These are phyloP conservation scores for Epichloe gansuensis DNA, from an alignment of 2,329 filamentous ascomycete species.

Conservation along the genomic window DNA sequence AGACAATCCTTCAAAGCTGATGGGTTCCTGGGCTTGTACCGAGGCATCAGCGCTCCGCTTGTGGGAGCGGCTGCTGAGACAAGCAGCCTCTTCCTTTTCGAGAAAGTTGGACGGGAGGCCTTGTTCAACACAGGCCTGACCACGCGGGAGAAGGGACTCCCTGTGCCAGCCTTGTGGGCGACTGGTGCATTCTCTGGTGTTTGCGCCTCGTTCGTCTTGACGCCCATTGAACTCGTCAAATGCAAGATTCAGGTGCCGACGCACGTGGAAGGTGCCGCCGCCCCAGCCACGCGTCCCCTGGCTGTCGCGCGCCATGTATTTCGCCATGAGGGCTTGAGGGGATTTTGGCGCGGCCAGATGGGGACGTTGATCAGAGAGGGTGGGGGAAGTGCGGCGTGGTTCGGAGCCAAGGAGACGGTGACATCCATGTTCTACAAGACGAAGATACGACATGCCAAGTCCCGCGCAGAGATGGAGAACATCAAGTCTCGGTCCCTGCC, in stretches of 20 bases:
- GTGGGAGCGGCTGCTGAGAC: constrained; percentile 86
- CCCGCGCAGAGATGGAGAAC: constrained; percentile 26
- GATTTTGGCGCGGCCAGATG: constrained; percentile 92
- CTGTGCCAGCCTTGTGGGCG: constrained; percentile 60
- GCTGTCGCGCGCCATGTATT: constrained; percentile 68
- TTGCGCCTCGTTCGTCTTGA: constrained; percentile 81
- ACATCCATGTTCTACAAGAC: constrained; percentile 54
- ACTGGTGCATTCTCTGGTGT: constrained; percentile 81
- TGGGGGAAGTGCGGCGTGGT: constrained; percentile 89
- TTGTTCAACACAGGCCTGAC: constrained; percentile 41
- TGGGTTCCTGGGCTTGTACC: constrained; percentile 72
- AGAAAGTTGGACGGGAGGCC: constrained; percentile 57
- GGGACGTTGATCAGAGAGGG: constrained; percentile 91
- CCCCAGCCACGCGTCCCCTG: constrained; percentile 47
- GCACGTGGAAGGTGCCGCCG: constrained; percentile 26
- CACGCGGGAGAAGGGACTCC: constrained; percentile 45
- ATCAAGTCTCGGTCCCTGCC: constrained; percentile 46
- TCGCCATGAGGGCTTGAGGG: constrained; percentile 64
- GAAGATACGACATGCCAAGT: constrained; percentile 31
- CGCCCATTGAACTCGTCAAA: constrained; percentile 92
- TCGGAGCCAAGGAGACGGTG: constrained; percentile 76
- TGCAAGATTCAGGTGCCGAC: constrained; percentile 86
- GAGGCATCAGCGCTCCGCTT: constrained; percentile 83
- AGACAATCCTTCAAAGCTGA: constrained; percentile 68
- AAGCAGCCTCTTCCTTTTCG: constrained; percentile 86